Percentiles rank a stretch among this genome's conserved stretches.
phyloP scores from a whole-genome alignment of 1,139 yeast species.

The Suhomyces wounanorum region DNA sequence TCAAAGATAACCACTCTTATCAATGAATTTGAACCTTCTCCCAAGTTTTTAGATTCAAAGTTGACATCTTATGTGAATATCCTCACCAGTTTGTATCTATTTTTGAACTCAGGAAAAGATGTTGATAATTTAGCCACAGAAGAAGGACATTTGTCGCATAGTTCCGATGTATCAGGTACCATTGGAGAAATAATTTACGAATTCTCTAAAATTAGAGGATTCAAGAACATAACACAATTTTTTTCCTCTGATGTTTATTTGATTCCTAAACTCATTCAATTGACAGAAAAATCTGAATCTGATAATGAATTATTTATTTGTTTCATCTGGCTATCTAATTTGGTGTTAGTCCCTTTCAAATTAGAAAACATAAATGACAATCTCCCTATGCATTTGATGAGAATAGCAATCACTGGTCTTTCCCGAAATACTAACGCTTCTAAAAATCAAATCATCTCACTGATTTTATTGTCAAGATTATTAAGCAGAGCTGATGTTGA shows the following conservation, averaged over 20 bases:
- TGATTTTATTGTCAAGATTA: constrained; percentile 41
- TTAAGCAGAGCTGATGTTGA: constrained; percentile 34
- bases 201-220: constrained; percentile 65
- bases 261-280: constrained; percentile 38
- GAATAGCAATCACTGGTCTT: constrained; percentile 32
- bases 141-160: neutral
- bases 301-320: constrained; percentile 63
- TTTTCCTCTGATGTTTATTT: constrained; percentile 61
- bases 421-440: constrained; percentile 25
- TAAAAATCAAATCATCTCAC: constrained; percentile 34
- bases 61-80: constrained; percentile 34
- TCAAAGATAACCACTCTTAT: constrained; percentile 18
- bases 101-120: neutral
- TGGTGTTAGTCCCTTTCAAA: constrained; percentile 72
- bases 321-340: constrained; percentile 72
- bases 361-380: constrained; percentile 42
- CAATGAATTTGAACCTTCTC: constrained; percentile 57
- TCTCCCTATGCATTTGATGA: constrained; percentile 37
- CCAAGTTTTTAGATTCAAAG: constrained; percentile 50
- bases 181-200: constrained; percentile 49
- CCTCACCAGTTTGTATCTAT: constrained; percentile 33
- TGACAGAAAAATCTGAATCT: constrained; percentile 21
- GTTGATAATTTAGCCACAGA: neutral
- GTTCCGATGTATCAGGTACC: constrained; percentile 4
- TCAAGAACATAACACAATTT: constrained; percentile 58